phyloP scores from a whole-genome alignment of 768 basidiomycete genomes.

The Russula vinacea region DNA sequence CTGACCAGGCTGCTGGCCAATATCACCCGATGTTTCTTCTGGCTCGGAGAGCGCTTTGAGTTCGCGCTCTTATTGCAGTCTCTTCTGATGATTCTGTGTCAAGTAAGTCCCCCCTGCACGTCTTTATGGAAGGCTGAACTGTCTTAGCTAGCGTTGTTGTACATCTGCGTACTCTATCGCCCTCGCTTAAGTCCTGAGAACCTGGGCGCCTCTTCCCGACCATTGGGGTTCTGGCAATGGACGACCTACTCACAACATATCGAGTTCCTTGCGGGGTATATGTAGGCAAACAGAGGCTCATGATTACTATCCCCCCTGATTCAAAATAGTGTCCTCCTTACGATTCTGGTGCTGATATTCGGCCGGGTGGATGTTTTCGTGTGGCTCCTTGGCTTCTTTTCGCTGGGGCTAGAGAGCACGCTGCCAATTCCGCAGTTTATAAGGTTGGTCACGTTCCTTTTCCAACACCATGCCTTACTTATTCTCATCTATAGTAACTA shows the following conservation, averaged over 20 bases:
- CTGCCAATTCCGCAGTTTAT: conserved; percentile 83
- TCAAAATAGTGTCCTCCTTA: conserved; percentile 52
- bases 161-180: conserved; percentile 75
- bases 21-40: conserved; percentile 87
- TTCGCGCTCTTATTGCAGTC: conserved; percentile 75
- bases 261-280: conserved; percentile 75
- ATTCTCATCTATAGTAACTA: conserved; percentile 55
- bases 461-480: conserved; percentile 12
- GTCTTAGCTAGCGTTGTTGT: conserved; percentile 66
- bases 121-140: conserved; percentile 24
- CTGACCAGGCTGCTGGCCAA: conserved; percentile 66
- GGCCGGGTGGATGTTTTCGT: conserved; percentile 60
- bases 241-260: conserved; percentile 70
- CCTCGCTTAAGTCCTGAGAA: conserved; percentile 59
- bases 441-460: conserved; percentile 45
- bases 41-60: conserved; percentile 81
- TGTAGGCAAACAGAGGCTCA: conserved; percentile 45
- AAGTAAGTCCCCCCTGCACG: conserved; percentile 45
- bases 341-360: conserved; percentile 74
- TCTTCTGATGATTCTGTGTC: conserved; percentile 78
- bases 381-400: conserved; percentile 65
- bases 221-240: conserved; percentile 86
- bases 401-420: conserved; percentile 80
- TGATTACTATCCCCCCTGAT: conserved; percentile 7
- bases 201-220: conserved; percentile 57